phyloP scores from a whole-genome alignment of 805 yeast genomes.

The Lipomyces orientalis region DNA sequence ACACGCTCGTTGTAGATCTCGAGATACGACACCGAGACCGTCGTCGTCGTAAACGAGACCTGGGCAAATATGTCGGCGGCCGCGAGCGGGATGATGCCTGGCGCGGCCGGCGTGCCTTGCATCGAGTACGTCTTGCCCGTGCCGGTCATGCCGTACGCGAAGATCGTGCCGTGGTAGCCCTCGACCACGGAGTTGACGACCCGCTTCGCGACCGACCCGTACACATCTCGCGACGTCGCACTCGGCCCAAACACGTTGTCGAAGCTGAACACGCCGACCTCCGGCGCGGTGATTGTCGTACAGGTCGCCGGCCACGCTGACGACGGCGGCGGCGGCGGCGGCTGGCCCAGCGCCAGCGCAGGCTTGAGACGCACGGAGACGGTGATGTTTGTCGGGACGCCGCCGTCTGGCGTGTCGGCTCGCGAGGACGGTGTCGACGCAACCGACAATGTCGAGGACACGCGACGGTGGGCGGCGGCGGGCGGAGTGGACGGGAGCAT shows the following conservation, averaged over 20 bases:
- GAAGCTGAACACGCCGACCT: conserved; percentile 70
- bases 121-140: conserved; percentile 89
- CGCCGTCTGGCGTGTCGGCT: not conserved
- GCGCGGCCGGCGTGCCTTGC: conserved; percentile 69
- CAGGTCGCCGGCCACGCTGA: conserved; percentile 25
- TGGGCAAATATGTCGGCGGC: conserved; percentile 63
- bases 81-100: conserved; percentile 76
- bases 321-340: not conserved
- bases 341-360: not conserved
- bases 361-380: conserved; percentile 34
- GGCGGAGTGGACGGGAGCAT: not conserved
- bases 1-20: conserved; percentile 89
- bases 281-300: conserved; percentile 46
- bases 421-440: not conserved
- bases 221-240: conserved; percentile 56
- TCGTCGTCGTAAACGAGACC: conserved; percentile 45
- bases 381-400: conserved; percentile 26
- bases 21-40: conserved; percentile 70
- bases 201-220: conserved; percentile 58
- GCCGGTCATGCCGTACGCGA: conserved; percentile 96
- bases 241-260: conserved; percentile 74
- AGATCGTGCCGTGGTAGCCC: conserved; percentile 76
- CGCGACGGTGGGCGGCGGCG: conserved; percentile 8
- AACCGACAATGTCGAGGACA: not conserved
- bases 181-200: conserved; percentile 62